A percentile compares a stretch with the other conserved stretches of the same genome.
These are phyloP conservation scores for Prunella vulgaris DNA, from an alignment of 257 asterid species.

Conservation along the genomic window DNA sequence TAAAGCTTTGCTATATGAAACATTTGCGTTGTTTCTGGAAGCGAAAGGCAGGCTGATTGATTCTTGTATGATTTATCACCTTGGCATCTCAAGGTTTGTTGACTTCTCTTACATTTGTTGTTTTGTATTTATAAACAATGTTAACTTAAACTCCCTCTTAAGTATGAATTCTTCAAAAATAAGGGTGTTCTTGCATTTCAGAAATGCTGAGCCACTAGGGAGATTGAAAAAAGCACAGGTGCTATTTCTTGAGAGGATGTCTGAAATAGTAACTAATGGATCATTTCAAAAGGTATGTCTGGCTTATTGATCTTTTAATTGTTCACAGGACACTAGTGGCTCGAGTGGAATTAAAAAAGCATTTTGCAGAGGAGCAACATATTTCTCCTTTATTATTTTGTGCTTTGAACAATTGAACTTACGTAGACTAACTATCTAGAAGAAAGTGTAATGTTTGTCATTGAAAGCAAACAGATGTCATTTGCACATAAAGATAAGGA, in stretches of 20 bases:
- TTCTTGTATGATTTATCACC: slow-evolving; percentile 67
- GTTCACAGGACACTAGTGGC: not conserved
- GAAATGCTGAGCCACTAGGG: slow-evolving; percentile 80
- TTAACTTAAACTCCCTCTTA: not conserved
- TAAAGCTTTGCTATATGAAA: slow-evolving; percentile 69
- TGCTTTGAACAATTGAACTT: not conserved
- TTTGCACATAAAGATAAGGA: not conserved
- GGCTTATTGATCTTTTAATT: not conserved
- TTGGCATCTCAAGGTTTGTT: slow-evolving; percentile 81
- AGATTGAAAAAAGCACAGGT: slow-evolving; percentile 92
- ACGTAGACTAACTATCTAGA: not conserved
- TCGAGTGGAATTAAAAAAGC: not conserved
- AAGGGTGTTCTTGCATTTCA: slow-evolving; percentile 26
- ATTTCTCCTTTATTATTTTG: not conserved
- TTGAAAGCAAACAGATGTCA: not conserved
- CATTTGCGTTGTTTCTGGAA: slow-evolving; percentile 69
- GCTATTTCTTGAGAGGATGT: slow-evolving; percentile 87
- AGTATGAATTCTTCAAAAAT: not conserved
- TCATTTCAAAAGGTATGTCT: slow-evolving; percentile 62
- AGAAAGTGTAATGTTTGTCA: not conserved
- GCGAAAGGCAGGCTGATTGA: slow-evolving; percentile 70
- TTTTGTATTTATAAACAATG: not conserved
- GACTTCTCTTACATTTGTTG: slow-evolving; percentile 10
- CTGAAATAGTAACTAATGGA: slow-evolving; percentile 53
- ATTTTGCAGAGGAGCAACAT: not conserved